Evolutionary conservation across 352 stramenopile genomes (phyloP).

Genomic region (Globisporangium spiculum): DNA sequence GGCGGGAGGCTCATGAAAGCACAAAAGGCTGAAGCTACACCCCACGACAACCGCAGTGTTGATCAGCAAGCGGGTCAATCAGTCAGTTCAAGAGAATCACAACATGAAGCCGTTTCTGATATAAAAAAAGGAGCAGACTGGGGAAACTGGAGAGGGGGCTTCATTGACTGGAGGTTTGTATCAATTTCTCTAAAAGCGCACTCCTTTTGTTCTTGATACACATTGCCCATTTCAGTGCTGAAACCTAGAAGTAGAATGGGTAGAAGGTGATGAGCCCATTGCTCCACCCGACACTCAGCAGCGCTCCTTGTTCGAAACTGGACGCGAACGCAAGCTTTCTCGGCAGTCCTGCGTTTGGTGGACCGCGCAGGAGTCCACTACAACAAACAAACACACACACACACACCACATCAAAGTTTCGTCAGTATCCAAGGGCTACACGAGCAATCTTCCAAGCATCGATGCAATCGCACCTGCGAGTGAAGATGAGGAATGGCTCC

Average conservation of each 20-base stretch:
- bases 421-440: background rate
- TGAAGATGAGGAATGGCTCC: constrained; percentile 78
- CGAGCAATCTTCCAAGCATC: background rate
- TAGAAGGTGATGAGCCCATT: constrained; percentile 76
- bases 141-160: background rate
- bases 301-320: constrained; percentile 60
- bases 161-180: background rate
- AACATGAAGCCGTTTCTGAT: background rate
- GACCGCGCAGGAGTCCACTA: constrained; percentile 55
- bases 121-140: background rate
- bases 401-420: background rate
- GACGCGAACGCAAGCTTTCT: constrained; percentile 59
- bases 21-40: background rate
- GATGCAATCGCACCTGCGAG: constrained; percentile 34
- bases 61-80: background rate
- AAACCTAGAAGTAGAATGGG: constrained; percentile 70
- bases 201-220: background rate
- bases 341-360: constrained; percentile 54
- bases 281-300: constrained; percentile 76
- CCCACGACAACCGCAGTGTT: too few species aligned
- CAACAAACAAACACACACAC: background rate
- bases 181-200: background rate
- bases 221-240: background rate
- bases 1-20: constrained; percentile 44
- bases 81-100: background rate